These are phyloP conservation scores for Tolypocladium paradoxum DNA, from an alignment of 2,329 filamentous ascomycete genomes.

Conservation along the genomic window DNA sequence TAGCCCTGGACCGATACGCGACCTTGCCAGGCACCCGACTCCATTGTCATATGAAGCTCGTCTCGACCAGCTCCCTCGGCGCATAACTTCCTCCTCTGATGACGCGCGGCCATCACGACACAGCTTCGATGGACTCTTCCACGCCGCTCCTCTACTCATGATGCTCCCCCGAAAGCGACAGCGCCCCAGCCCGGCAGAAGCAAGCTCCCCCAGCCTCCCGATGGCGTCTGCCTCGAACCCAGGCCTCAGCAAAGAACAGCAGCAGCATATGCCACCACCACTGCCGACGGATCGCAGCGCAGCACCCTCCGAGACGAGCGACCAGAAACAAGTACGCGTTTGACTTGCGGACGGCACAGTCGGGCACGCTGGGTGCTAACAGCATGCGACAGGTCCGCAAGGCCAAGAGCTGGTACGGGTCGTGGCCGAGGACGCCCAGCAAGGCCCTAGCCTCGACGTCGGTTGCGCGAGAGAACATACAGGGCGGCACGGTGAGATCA, in stretches of 20 bases:
- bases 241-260: slow-evolving; percentile 1
- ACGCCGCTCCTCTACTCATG: slow-evolving; percentile 3
- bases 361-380: neutral
- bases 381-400: slow-evolving; percentile 32
- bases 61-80: neutral
- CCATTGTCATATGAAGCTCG: neutral
- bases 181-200: slow-evolving; percentile 17
- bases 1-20: neutral
- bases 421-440: slow-evolving; percentile 46
- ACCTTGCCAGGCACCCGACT: neutral
- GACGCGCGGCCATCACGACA: neutral
- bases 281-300: neutral
- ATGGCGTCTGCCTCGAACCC: slow-evolving; percentile 3
- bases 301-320: neutral
- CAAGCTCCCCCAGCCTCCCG: slow-evolving; percentile 7
- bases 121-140: slow-evolving; percentile 4
- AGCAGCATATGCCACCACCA: slow-evolving; percentile 2
- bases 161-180: slow-evolving; percentile 25
- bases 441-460: slow-evolving; percentile 51
- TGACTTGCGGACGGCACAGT: neutral
- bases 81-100: neutral
- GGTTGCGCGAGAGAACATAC: slow-evolving; percentile 49
- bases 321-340: slow-evolving; percentile 6
- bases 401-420: slow-evolving; percentile 51
- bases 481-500: slow-evolving; percentile 42